Evolutionary conservation across 148 eudicot genomes (phyloP).

Genomic region (Camellia japonica): DNA sequence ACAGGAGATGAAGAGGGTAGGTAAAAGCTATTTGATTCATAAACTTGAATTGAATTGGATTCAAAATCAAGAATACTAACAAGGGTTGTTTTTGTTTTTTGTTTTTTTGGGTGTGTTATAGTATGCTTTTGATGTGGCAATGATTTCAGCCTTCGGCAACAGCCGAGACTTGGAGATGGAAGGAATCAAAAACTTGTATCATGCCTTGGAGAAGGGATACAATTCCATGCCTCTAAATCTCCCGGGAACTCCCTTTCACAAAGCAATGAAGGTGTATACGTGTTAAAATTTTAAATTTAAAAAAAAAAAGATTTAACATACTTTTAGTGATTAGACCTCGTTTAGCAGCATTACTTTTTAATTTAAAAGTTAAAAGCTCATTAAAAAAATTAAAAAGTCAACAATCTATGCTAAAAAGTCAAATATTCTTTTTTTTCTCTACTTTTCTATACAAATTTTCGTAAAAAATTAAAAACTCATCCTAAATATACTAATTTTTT

Average conservation of each 20-base stretch:
- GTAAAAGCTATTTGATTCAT: too few relatives aligned
- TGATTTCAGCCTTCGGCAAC: conserved; percentile 70
- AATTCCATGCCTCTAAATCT: conserved; percentile 89
- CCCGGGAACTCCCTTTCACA: conserved; percentile 72
- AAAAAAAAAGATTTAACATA: too few relatives aligned
- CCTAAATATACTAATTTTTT: too few relatives aligned
- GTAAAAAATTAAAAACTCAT: too few relatives aligned
- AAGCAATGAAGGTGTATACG: conserved; percentile 45
- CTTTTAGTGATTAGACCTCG: too few relatives aligned
- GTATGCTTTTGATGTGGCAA: conserved; percentile 91
- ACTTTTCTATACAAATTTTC: too few relatives aligned
- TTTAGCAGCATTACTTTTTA: too few relatives aligned
- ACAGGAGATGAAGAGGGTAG: conserved; percentile 80
- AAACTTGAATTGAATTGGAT: background rate
- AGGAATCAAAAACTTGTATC: conserved; percentile 55
- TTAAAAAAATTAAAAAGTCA: too few relatives aligned
- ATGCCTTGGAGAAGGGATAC: conserved; percentile 73
- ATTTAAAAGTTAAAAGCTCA: too few relatives aligned
- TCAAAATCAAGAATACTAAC: background rate
- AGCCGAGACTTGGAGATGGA: conserved; percentile 47
- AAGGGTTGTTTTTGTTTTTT: background rate
- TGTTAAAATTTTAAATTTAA: too few relatives aligned
- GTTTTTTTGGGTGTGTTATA: conserved; percentile 14
- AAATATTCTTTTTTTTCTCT: too few relatives aligned
- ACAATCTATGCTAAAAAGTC: too few relatives aligned